phyloP scores from a whole-genome alignment of 768 basidiomycete genomes.

The Suillus decipiens region DNA sequence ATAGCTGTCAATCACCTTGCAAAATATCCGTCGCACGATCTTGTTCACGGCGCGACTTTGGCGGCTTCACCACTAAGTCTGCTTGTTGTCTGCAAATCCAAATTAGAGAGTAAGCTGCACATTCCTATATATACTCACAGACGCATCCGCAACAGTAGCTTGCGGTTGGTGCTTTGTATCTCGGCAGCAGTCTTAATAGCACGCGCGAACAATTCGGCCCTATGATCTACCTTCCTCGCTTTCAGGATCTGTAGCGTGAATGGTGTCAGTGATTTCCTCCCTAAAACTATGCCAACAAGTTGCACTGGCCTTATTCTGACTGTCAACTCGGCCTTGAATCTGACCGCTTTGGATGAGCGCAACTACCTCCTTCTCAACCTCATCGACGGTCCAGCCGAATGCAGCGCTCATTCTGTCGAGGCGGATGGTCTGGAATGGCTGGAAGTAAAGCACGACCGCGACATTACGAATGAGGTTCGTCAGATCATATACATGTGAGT shows the following conservation, averaged over 20 bases:
- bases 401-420: constrained; percentile 83
- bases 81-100: constrained; percentile 66
- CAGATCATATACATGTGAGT: constrained; percentile 64
- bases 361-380: constrained; percentile 75
- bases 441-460: constrained; percentile 86
- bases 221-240: constrained; percentile 77
- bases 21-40: constrained; percentile 1
- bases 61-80: constrained; percentile 70
- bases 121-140: constrained; percentile 52
- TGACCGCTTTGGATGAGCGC: constrained; percentile 73
- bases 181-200: constrained; percentile 74
- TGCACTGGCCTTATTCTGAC: constrained; percentile 74
- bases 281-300: background rate
- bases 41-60: constrained; percentile 44
- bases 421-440: constrained; percentile 84
- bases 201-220: constrained; percentile 73
- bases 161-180: constrained; percentile 73
- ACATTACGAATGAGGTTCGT: constrained; percentile 71
- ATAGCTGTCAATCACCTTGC: background rate
- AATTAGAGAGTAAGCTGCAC: background rate
- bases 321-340: constrained; percentile 84
- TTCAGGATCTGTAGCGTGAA: constrained; percentile 60
- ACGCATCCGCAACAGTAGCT: constrained; percentile 79
- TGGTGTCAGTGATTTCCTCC: background rate
- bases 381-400: constrained; percentile 78